Conservation (phyloP, 2,329 filamentous ascomycete genomes). For the Arthrobotrys entomopaga region DNA sequence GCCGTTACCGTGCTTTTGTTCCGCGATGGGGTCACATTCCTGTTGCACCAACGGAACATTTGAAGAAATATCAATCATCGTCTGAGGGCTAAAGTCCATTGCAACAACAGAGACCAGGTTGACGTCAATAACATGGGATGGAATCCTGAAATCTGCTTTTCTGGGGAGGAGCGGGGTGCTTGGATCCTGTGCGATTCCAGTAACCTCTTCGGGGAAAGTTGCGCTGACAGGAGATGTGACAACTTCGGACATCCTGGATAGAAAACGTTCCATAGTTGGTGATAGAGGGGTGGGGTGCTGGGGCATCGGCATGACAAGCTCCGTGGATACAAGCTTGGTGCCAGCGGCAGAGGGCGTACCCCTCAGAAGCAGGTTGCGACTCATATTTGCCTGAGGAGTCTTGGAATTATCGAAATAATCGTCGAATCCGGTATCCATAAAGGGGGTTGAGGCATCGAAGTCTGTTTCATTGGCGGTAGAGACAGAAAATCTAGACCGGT, state of each 20-base stretch:
- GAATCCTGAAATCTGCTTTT: slow-evolving; percentile 40
- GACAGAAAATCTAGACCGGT: slow-evolving; percentile 46
- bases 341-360: slow-evolving; percentile 34
- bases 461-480: slow-evolving; percentile 38
- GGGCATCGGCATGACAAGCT: slow-evolving; percentile 54
- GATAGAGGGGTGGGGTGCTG: slow-evolving; percentile 52
- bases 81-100: slow-evolving; percentile 53
- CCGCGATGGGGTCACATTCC: slow-evolving; percentile 50
- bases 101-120: slow-evolving; percentile 51
- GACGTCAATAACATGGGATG: slow-evolving; percentile 54
- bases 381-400: slow-evolving; percentile 38
- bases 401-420: slow-evolving; percentile 54
- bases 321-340: slow-evolving; percentile 46
- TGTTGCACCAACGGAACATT: slow-evolving; percentile 50
- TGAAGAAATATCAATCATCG: slow-evolving; percentile 52
- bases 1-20: slow-evolving; percentile 33
- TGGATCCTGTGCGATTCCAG: slow-evolving; percentile 8
- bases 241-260: slow-evolving; percentile 53
- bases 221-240: slow-evolving; percentile 40
- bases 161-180: slow-evolving; percentile 11
- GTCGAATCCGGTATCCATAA: slow-evolving; percentile 51
- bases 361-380: slow-evolving; percentile 44
- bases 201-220: slow-evolving; percentile 39
- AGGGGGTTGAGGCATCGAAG: slow-evolving; percentile 37
- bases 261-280: slow-evolving; percentile 52